Evolutionary conservation across 2,329 filamentous ascomycete genomes (phyloP), one percentile per base, ranked within the genome.

Genomic region (Zarea fungicola): DNA sequence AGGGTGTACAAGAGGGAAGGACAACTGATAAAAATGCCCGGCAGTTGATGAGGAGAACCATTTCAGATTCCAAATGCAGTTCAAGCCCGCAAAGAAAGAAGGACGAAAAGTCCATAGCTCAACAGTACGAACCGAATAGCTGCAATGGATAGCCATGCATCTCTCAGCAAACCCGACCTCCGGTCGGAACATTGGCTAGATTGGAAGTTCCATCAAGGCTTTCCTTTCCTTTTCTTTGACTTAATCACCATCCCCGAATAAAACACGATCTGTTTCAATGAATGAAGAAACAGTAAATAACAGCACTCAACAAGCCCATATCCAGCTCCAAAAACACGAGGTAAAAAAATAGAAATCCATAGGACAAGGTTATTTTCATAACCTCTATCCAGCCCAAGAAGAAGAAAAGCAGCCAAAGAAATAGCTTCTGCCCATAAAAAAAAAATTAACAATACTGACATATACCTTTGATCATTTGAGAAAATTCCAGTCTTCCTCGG

Each of bases 1-100:
- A 39, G 11, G 16, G 10, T 28, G 22, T 19, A n/a, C 11, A 36
- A n/a, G 3, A 7, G 32, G 6, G 16, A 5, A 11, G 14, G 26
- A 19, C 13, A 28, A 13, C 1, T 19, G 8, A 58, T 48, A 48
- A 53, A 51, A 53, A 46, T 56, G 53, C 48, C 46, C 52, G 52
- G 53, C 43, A 56, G 41, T 36, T 42, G 25, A 45, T 49, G 35
- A 49, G 37, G 42, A 14, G 22, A 36, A 26, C 26, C 35, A 41
- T 44, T 32, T 26, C 48, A 28, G 40, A 51, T 48, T 47, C 44
- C 46, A 45, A 41, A 25, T 43, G 31, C 25, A 39, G 7, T 32
- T 25, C 16, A 45, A 35, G 39, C 34, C 23, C 43, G 52, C 18
- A 44, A 57, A 54, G 50, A 51, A 50, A 42, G 31, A 42, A 46